Base-by-base conservation (phyloP, 352 stramenopile genomes). In the Aphanomyces astaci region DNA sequence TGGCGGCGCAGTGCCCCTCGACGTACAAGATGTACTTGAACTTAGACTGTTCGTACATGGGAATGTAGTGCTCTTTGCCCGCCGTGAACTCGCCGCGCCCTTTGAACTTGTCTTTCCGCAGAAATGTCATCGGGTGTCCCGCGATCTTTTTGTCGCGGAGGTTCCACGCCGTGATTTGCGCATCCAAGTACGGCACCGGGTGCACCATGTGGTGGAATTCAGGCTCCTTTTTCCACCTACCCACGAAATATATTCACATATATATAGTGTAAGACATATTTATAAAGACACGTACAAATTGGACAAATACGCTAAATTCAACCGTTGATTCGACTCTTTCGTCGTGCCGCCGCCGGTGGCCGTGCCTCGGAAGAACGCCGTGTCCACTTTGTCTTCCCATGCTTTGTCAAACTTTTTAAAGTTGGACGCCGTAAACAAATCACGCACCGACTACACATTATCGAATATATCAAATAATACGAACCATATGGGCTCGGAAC, bases 1-100 rank as follows among this genome's bases (percentile, higher is more conserved):
- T 99, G 13, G 96, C 96, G 53, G 96, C 95, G 76, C 96, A 99
- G 70, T 98, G 94, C 27, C 97, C 96, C 75, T 99, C 95, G 9
- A 98, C 89, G 74, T 99, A 98, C 36, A 99, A 76, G 68, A 98
- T 85, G 77, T 98, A 98, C 78, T 99, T 97, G 80, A 97, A 99
- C 72, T 87, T 94, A 45, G 86, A 95, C 79, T 99, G 96, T 76
- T 99, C 85, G 76, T 99, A 99, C 76, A 99, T 98, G 11, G 96
- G 95, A 24, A 98, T 98, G 71, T 98, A 99, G 70, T 98, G 93
- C 64, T 98, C 84, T 51, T 83, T 89, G 55, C 90, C 94, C 69
- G 96, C 97, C 40, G 87, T 75, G 69, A 98, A 96, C 59, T 93
- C 84, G 46, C 62, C 62, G 28, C 62, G 62, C 28, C 62, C 62